Evolutionary conservation across 768 basidiomycete genomes (phyloP).

Genomic region (Russula abietina): DNA sequence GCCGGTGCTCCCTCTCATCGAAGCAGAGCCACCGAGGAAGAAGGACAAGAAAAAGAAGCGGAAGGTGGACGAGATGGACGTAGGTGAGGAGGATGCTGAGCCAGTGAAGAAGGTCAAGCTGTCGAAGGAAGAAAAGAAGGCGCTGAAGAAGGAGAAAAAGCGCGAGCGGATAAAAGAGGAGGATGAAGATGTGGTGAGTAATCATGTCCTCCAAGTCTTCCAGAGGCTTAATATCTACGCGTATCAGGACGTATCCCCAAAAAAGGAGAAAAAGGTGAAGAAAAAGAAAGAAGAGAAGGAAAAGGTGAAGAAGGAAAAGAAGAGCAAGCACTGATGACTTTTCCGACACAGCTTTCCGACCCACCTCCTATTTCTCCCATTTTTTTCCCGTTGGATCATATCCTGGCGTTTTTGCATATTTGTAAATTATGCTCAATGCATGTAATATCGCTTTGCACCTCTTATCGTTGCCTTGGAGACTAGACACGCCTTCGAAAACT

Average conservation of each 20-base stretch:
- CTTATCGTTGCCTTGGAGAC: neutral
- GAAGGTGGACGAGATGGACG: constrained; percentile 61
- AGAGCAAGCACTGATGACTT: constrained; percentile 37
- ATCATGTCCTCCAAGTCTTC: constrained; percentile 2
- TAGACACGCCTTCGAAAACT: neutral
- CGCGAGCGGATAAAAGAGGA: constrained; percentile 48
- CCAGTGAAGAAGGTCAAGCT: constrained; percentile 67
- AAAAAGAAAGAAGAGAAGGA: constrained; percentile 37
- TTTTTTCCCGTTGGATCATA: constrained; percentile 3
- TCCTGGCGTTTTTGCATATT: constrained; percentile 17
- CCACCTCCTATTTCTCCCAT: neutral
- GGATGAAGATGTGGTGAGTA: constrained; percentile 38
- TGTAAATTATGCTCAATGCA: constrained; percentile 22
- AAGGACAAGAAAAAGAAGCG: constrained; percentile 40
- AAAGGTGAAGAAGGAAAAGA: constrained; percentile 53
- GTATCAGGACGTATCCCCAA: constrained; percentile 33
- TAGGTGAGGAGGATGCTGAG: constrained; percentile 56
- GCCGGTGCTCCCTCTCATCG: constrained; percentile 53
- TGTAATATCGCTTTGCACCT: constrained; percentile 15
- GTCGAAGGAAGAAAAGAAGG: constrained; percentile 83
- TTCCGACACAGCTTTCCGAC: no score
- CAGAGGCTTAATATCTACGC: neutral
- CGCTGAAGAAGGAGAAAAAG: constrained; percentile 72
- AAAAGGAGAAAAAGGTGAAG: constrained; percentile 37
- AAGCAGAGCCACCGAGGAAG: constrained; percentile 39